These are phyloP conservation scores for Pichia cactophila DNA, from an alignment of 1,139 yeast species.

Conservation along the genomic window DNA sequence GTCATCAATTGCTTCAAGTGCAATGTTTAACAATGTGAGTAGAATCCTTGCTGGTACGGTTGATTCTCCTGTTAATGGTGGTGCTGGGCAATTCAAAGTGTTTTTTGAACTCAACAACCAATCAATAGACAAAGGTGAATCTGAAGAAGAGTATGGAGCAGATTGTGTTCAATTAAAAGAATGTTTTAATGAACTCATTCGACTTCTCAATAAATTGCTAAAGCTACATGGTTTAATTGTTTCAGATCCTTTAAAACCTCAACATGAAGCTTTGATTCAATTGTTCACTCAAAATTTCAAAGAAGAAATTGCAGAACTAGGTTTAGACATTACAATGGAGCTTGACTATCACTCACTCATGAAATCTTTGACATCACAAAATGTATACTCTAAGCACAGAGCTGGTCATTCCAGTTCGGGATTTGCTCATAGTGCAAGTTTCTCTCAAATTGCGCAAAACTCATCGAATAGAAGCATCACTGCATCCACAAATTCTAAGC, in stretches of 20 bases:
- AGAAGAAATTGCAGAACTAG: slow-evolving; percentile 44
- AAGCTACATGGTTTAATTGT: slow-evolving; percentile 61
- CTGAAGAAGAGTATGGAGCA: slow-evolving; percentile 31
- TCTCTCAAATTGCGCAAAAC: slow-evolving; percentile 5
- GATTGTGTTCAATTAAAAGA: slow-evolving; percentile 45
- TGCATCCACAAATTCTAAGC: neutral
- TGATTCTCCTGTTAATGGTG: slow-evolving; percentile 90
- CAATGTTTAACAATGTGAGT: slow-evolving; percentile 60
- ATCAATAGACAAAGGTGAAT: slow-evolving; percentile 15
- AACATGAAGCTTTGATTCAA: slow-evolving; percentile 61
- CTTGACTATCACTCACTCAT: slow-evolving; percentile 12
- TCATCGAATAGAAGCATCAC: neutral
- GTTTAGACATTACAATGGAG: slow-evolving; percentile 18
- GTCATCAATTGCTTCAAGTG: slow-evolving; percentile 27
- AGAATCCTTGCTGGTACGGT: slow-evolving; percentile 81
- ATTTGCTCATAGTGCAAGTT: slow-evolving; percentile 1
- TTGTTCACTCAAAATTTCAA: slow-evolving; percentile 63
- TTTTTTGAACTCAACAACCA: slow-evolving; percentile 40
- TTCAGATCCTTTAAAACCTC: slow-evolving; percentile 47
- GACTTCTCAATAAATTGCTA: slow-evolving; percentile 59
- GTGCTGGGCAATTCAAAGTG: slow-evolving; percentile 74
- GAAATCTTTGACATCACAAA: slow-evolving; percentile 13
- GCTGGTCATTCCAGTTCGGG: neutral
- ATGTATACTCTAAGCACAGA: slow-evolving; percentile 15
- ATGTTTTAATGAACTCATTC: slow-evolving; percentile 65